A percentile compares a stretch with the other conserved stretches of the same genome.
Evolutionary conservation across 768 basidiomycete species (phyloP).

Genomic region (Termitomyces sp.): DNA sequence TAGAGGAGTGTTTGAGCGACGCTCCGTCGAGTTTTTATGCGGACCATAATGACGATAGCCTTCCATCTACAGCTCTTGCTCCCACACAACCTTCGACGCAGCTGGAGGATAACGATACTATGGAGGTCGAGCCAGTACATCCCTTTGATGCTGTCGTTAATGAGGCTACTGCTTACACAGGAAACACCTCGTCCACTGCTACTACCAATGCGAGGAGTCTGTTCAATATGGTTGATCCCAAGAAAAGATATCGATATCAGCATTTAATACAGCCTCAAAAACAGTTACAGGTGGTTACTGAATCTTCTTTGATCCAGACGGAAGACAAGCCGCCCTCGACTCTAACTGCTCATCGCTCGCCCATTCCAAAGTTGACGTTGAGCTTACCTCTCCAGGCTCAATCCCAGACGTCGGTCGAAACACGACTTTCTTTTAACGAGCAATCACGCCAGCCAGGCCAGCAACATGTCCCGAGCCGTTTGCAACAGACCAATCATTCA

Average conservation of each 20-base stretch:
- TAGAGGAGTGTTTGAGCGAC: constrained; percentile 28
- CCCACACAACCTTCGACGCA: constrained; percentile 33
- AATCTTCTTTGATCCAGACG: not conserved
- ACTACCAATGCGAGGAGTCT: constrained; percentile 13
- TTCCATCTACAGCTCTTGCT: constrained; percentile 5
- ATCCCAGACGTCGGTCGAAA: constrained; percentile 14
- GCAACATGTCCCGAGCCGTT: constrained; percentile 2
- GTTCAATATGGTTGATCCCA: constrained; percentile 21
- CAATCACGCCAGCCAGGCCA: constrained; percentile 4
- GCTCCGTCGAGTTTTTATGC: constrained; percentile 33
- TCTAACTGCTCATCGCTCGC: not conserved
- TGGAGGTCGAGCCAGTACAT: constrained; percentile 3
- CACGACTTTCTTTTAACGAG: constrained; percentile 16
- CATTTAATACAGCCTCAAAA: constrained; percentile 4
- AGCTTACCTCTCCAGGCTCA: not conserved
- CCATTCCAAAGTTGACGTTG: not conserved
- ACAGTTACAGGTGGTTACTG: not conserved
- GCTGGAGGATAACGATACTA: constrained; percentile 15
- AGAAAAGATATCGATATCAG: constrained; percentile 22
- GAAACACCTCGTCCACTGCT: not conserved
- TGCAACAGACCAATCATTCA: not conserved
- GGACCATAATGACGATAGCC: constrained; percentile 17
- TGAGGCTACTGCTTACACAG: not conserved
- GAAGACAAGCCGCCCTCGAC: not conserved
- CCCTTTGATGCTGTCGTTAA: constrained; percentile 3